Conservation (phyloP, 2,329 filamentous ascomycete species). For the Lithohypha guttulata region DNA sequence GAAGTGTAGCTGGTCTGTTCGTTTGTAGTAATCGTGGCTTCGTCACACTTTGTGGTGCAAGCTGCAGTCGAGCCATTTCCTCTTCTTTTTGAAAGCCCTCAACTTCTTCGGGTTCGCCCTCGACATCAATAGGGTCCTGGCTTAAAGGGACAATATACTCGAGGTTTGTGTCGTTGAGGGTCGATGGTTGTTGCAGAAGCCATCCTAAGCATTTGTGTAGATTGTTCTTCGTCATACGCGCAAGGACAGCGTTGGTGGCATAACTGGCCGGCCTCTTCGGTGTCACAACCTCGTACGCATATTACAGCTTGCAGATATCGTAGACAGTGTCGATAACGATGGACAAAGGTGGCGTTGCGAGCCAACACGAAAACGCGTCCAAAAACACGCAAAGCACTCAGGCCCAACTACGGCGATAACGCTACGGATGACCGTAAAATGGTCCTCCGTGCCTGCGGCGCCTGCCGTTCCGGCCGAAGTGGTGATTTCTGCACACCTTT, state of each 20-base stretch:
- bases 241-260: too few species aligned
- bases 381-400: too few species aligned
- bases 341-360: not conserved
- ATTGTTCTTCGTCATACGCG: slow-evolving; percentile 39
- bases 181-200: slow-evolving; percentile 32
- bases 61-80: slow-evolving; percentile 36
- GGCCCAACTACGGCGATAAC: too few species aligned
- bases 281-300: too few species aligned
- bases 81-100: slow-evolving; percentile 13
- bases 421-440: too few species aligned
- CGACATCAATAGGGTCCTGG: slow-evolving; percentile 8
- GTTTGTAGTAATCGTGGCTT: slow-evolving; percentile 27
- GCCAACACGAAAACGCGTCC: not conserved
- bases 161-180: slow-evolving; percentile 16
- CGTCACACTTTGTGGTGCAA: slow-evolving; percentile 30
- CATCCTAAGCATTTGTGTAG: slow-evolving; percentile 36
- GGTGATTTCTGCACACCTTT: too few species aligned
- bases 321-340: too few species aligned
- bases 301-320: too few species aligned
- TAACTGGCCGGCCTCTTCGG: too few species aligned
- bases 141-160: slow-evolving; percentile 12
- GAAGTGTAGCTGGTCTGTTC: slow-evolving; percentile 10
- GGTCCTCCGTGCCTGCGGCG: too few species aligned
- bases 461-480: too few species aligned
- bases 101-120: slow-evolving; percentile 6